Conservation (phyloP, 768 basidiomycete species). For the Paxillus involutus region DNA sequence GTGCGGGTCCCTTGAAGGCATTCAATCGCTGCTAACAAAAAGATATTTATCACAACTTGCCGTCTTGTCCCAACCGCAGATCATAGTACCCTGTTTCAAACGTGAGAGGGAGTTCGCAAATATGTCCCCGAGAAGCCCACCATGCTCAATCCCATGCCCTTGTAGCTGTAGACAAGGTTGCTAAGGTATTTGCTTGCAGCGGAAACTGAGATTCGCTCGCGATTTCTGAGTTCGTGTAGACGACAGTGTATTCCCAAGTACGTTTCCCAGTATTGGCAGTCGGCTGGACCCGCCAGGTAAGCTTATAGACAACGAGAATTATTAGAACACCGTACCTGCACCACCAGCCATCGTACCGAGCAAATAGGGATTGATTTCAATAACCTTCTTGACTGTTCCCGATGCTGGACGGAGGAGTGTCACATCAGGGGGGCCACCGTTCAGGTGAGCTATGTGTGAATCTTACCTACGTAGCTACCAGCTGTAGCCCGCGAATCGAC, state of each 20-base stretch:
- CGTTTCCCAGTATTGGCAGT: conserved; percentile 98
- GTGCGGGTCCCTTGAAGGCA: conserved; percentile 69
- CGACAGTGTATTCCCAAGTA: conserved; percentile 98
- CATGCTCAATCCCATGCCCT: conserved; percentile 99
- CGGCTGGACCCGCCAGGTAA: conserved; percentile 49
- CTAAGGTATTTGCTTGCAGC: conserved; percentile 97
- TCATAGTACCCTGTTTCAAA: conserved; percentile 87
- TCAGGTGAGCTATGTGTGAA: conserved; percentile 7
- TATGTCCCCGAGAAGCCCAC: conserved; percentile 42
- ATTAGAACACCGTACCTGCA: conserved; percentile 61
- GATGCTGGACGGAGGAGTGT: conserved; percentile 56
- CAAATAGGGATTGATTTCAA: conserved; percentile 98
- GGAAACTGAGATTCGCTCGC: conserved; percentile 97
- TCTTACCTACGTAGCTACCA: conserved; percentile 91
- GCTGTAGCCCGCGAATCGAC: conserved; percentile 99
- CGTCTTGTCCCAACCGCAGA: conserved; percentile 99
- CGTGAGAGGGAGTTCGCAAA: conserved; percentile 2
- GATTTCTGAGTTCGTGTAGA: conserved; percentile 93
- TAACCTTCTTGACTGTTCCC: conserved; percentile 98
- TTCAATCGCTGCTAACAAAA: conserved; percentile 9
- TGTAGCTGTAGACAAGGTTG: conserved; percentile 97
- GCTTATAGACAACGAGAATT: background rate
- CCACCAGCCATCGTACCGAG: conserved; percentile 99
- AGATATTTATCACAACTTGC: conserved; percentile 41
- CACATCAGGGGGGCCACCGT: background rate